Percentiles rank a stretch among this genome's conserved stretches.
Conservation (phyloP, 176 grass and related monocot species). For the Rhynchospora tenuis region DNA sequence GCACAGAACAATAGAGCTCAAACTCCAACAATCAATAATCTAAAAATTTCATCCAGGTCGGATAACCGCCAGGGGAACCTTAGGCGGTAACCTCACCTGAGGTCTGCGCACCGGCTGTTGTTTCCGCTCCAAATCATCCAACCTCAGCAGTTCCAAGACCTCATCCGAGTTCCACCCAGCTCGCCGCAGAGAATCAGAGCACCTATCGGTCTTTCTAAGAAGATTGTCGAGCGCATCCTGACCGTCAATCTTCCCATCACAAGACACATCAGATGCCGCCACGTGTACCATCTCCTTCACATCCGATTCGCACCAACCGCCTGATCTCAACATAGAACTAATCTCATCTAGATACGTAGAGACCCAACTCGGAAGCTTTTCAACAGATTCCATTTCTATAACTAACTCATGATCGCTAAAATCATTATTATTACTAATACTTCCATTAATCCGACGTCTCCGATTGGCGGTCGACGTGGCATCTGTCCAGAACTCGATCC, state of each 20-base stretch:
- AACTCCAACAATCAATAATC: background rate
- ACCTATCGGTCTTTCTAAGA: conserved; percentile 38
- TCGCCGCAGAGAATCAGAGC: conserved; percentile 41
- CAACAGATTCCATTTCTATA: background rate
- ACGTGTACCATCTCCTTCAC: conserved; percentile 56
- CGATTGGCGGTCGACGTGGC: conserved; percentile 36
- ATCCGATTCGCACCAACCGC: conserved; percentile 49
- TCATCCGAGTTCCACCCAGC: conserved; percentile 71
- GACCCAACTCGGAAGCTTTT: conserved; percentile 38
- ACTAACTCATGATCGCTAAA: background rate
- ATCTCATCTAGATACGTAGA: conserved; percentile 34
- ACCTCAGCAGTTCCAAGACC: conserved; percentile 49
- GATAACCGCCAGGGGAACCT: conserved; percentile 44
- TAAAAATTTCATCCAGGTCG: background rate
- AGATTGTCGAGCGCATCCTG: conserved; percentile 20
- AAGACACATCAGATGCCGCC: background rate
- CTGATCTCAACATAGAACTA: conserved; percentile 31
- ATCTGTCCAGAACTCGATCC: conserved; percentile 83
- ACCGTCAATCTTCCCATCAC: background rate
- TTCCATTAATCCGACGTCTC: background rate
- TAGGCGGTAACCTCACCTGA: conserved; percentile 44
- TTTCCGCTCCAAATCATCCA: conserved; percentile 4
- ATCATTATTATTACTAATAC: background rate
- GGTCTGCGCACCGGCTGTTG: conserved; percentile 25
- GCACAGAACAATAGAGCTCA: background rate